phyloP scores from a whole-genome alignment of 2,329 filamentous ascomycete species.

The Sclerotinia glacialis region DNA sequence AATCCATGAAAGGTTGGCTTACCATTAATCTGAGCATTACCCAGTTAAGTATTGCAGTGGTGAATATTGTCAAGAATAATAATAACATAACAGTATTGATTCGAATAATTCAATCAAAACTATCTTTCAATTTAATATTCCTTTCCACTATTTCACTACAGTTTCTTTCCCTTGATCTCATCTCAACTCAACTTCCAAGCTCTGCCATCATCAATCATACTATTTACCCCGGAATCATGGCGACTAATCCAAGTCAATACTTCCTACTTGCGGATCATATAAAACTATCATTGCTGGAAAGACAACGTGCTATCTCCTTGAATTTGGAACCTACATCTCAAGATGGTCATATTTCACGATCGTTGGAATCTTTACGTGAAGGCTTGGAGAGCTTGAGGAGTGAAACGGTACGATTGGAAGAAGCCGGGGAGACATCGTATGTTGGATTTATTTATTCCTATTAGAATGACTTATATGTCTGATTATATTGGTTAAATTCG shows the following conservation, averaged over 20 bases:
- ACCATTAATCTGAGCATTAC: neutral
- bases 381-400: constrained; percentile 69
- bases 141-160: neutral
- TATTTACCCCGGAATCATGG: constrained; percentile 43
- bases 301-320: constrained; percentile 78
- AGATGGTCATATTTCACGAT: constrained; percentile 84
- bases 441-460: constrained; percentile 27
- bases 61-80: neutral
- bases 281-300: constrained; percentile 90
- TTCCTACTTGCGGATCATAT: constrained; percentile 94
- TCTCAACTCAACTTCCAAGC: neutral
- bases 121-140: neutral
- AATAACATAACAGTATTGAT: too few relatives aligned
- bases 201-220: neutral
- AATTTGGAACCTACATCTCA: constrained; percentile 70
- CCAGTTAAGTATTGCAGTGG: neutral
- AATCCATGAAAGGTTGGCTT: neutral
- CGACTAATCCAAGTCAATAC: constrained; percentile 66
- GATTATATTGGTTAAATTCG: neutral
- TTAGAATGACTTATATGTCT: neutral
- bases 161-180: neutral
- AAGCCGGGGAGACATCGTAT: constrained; percentile 62
- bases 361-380: constrained; percentile 79
- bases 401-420: constrained; percentile 62
- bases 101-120: neutral